A percentile compares a stretch with the other conserved stretches of the same genome.
phyloP scores from a whole-genome alignment of 805 yeast species.

The Suhomyces vadensis region DNA sequence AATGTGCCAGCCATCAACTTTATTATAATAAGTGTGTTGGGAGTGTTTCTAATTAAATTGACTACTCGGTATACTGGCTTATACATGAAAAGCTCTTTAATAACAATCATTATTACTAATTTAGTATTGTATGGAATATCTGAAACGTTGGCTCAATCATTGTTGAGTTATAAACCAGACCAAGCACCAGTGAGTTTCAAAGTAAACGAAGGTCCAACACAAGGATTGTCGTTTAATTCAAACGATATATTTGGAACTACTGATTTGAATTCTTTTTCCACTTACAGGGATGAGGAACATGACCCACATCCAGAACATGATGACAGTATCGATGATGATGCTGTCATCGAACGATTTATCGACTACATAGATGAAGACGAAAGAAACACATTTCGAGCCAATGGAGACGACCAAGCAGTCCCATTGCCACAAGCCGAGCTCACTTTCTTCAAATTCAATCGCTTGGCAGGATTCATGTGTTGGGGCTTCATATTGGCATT shows the following conservation, averaged over 20 bases:
- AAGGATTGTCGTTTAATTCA: slow-evolving; percentile 21
- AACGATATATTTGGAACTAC: slow-evolving; percentile 12
- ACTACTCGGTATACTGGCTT: slow-evolving; percentile 59
- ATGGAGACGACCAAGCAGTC: slow-evolving; percentile 4
- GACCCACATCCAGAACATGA: background rate
- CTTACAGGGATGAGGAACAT: slow-evolving; percentile 5
- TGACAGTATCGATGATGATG: slow-evolving; percentile 19
- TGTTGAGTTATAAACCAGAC: slow-evolving; percentile 33
- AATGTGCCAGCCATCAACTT: slow-evolving; percentile 61
- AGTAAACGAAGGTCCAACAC: slow-evolving; percentile 14
- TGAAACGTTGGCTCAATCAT: slow-evolving; percentile 83
- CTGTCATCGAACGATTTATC: slow-evolving; percentile 32
- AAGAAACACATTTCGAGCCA: background rate
- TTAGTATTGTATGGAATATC: slow-evolving; percentile 85
- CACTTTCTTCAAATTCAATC: slow-evolving; percentile 58
- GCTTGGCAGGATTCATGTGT: slow-evolving; percentile 74
- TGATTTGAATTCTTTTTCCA: background rate
- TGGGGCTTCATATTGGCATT: slow-evolving; percentile 89
- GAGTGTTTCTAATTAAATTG: slow-evolving; percentile 50
- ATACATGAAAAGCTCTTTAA: slow-evolving; percentile 63
- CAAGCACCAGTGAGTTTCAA: slow-evolving; percentile 25
- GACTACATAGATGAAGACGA: slow-evolving; percentile 36
- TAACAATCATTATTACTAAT: slow-evolving; percentile 82
- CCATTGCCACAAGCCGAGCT: slow-evolving; percentile 21
- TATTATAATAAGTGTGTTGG: slow-evolving; percentile 49